Percentiles rank a stretch among this genome's conserved stretches.
phyloP scores from a whole-genome alignment of 2,329 filamentous ascomycete genomes.

The Nemania sp. region DNA sequence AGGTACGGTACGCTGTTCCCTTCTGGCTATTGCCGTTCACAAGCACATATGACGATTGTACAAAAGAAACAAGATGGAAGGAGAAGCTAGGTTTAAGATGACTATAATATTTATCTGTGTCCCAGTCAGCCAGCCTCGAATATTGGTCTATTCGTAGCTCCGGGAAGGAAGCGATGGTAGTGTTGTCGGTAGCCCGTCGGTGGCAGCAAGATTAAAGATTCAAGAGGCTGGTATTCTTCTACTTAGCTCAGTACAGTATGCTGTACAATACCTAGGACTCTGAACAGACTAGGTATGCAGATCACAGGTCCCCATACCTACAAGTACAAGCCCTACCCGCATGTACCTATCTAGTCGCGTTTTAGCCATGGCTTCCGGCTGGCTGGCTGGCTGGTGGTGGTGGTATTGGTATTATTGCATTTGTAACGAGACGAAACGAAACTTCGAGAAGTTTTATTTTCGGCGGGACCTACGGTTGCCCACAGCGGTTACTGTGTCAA shows the following conservation, averaged over 20 bases:
- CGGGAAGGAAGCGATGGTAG: neutral
- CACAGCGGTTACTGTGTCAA: no score
- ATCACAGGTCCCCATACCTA: no score
- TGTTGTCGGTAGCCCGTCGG: no score
- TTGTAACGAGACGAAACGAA: conserved; percentile 30
- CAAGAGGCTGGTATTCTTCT: no score
- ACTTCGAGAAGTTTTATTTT: conserved; percentile 29
- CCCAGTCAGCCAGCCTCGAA: neutral
- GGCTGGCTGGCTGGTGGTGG: neutral
- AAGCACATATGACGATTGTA: neutral
- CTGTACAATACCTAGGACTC: no score
- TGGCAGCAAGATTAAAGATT: no score
- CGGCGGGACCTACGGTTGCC: no score
- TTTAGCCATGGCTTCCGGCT: neutral
- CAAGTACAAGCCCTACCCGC: no score
- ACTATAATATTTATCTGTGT: neutral
- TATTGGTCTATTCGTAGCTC: neutral
- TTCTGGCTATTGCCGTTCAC: neutral
- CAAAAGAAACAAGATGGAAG: neutral
- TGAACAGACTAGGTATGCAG: no score
- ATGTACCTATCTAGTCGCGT: no score
- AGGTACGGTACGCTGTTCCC: neutral
- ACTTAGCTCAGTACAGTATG: no score
- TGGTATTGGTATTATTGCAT: conserved; percentile 6
- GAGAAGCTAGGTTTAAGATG: neutral